phyloP scores from a whole-genome alignment of 306 rosid genomes.

The Lathyrus oleraceus region DNA sequence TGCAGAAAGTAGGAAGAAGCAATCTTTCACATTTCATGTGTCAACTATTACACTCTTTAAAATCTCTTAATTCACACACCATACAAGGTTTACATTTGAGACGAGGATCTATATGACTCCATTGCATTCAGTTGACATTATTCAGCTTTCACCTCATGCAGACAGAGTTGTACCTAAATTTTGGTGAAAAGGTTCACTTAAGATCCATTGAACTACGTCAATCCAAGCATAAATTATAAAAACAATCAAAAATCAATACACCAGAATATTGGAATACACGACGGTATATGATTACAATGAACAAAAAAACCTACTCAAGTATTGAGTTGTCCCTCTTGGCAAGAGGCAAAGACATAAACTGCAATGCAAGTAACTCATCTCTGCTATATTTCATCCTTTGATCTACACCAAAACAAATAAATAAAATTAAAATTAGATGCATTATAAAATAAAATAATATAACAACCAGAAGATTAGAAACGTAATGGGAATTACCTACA shows the following conservation, averaged over 20 bases:
- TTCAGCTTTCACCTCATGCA: conserved; percentile 12
- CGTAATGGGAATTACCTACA: conserved; percentile 53
- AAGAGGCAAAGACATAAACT: conserved; percentile 37
- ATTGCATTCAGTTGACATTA: conserved; percentile 9
- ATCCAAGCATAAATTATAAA: conserved; percentile 24
- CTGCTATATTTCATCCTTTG: conserved; percentile 80
- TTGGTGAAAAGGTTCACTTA: neutral
- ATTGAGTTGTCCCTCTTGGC: conserved; percentile 30
- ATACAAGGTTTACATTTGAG: neutral
- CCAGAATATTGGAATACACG: neutral
- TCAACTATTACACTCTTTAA: neutral
- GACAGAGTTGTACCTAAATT: conserved; percentile 2
- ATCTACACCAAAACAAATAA: conserved; percentile 54
- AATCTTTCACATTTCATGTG: neutral
- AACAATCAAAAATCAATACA: neutral
- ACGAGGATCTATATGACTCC: neutral
- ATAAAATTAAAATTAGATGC: conserved; percentile 29
- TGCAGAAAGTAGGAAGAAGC: neutral
- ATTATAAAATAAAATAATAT: neutral
- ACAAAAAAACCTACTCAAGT: neutral
- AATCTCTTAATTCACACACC: neutral
- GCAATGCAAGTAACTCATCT: conserved; percentile 79
- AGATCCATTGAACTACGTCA: neutral
- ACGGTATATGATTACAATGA: neutral
- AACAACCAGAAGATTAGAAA: conserved; percentile 15